Conservation (phyloP, 805 yeast genomes). For the Pichia nanzhaoensis region DNA sequence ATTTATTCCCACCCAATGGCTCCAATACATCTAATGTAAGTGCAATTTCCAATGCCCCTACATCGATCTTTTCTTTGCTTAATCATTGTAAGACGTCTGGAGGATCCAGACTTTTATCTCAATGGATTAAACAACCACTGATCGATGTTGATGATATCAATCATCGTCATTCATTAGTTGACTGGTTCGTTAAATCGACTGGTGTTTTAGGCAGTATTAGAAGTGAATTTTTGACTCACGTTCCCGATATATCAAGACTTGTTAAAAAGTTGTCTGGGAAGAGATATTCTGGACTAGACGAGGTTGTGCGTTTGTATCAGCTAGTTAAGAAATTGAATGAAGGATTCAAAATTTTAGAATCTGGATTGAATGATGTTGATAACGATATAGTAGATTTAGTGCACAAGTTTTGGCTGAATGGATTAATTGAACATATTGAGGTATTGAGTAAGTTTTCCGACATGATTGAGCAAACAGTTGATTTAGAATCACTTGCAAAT, state of each 20-base stretch:
- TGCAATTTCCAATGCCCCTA: conserved; percentile 36
- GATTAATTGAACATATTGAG: conserved; percentile 41
- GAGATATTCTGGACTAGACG: conserved; percentile 55
- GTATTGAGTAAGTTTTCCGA: conserved; percentile 68
- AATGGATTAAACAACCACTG: conserved; percentile 95
- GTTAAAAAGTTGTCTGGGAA: conserved; percentile 53
- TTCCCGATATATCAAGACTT: conserved; percentile 79
- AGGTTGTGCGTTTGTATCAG: conserved; percentile 84
- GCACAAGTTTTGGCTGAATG: conserved; percentile 48
- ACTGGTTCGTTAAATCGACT: conserved; percentile 61
- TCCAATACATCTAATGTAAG: not conserved
- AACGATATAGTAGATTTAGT: conserved; percentile 31
- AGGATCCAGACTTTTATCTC: conserved; percentile 83
- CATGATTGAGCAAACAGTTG: conserved; percentile 88
- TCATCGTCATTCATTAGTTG: conserved; percentile 71
- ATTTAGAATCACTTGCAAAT: conserved; percentile 70
- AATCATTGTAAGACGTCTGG: conserved; percentile 85
- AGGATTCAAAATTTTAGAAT: conserved; percentile 45
- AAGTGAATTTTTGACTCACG: conserved; percentile 56
- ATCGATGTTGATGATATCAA: conserved; percentile 54
- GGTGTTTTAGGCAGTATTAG: conserved; percentile 59
- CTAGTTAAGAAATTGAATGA: conserved; percentile 67
- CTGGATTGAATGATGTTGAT: conserved; percentile 33
- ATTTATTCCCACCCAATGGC: conserved; percentile 56
- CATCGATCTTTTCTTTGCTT: conserved; percentile 72